phyloP scores from a whole-genome alignment of 2,329 filamentous ascomycete genomes.

The Penicillium vulpinum region DNA sequence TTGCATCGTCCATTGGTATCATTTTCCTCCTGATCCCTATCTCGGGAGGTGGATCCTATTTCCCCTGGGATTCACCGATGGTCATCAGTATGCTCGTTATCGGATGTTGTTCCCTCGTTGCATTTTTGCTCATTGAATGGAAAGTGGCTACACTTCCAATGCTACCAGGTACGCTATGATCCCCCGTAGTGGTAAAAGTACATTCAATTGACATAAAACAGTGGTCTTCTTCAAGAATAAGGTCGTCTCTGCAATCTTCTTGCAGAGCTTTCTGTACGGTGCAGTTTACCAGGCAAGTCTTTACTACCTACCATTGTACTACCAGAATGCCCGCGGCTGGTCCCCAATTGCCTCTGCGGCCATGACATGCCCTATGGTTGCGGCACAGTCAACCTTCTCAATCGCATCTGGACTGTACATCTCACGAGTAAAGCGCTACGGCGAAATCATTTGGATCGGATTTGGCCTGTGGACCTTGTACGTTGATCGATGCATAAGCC shows the following conservation, averaged over 20 bases:
- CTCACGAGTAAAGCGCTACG: constrained; percentile 57
- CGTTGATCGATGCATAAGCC: constrained; percentile 3
- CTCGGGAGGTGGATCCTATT: constrained; percentile 61
- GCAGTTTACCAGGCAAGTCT: constrained; percentile 60
- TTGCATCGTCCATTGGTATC: constrained; percentile 57
- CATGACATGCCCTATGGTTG: constrained; percentile 53
- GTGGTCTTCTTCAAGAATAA: constrained; percentile 55
- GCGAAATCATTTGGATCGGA: constrained; percentile 57
- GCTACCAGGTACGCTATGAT: constrained; percentile 48
- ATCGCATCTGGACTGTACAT: constrained; percentile 59
- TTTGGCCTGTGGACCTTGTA: constrained; percentile 50
- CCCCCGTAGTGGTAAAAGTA: background rate
- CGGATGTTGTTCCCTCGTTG: constrained; percentile 48
- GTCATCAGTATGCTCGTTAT: constrained; percentile 61
- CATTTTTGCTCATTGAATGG: constrained; percentile 58
- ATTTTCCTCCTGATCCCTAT: constrained; percentile 64
- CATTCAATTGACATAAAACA: constrained; percentile 15
- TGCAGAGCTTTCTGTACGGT: constrained; percentile 62
- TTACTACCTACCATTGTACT: constrained; percentile 64
- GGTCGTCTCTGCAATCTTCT: constrained; percentile 56
- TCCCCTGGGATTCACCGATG: constrained; percentile 57
- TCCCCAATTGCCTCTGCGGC: constrained; percentile 52
- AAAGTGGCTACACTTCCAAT: constrained; percentile 58
- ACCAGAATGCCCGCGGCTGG: constrained; percentile 57
- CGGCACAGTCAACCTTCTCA: constrained; percentile 44